Percentiles rank a stretch among this genome's conserved stretches.
These are phyloP conservation scores for Melanogaster broomeanus DNA, from an alignment of 768 basidiomycete species.

Conservation along the genomic window DNA sequence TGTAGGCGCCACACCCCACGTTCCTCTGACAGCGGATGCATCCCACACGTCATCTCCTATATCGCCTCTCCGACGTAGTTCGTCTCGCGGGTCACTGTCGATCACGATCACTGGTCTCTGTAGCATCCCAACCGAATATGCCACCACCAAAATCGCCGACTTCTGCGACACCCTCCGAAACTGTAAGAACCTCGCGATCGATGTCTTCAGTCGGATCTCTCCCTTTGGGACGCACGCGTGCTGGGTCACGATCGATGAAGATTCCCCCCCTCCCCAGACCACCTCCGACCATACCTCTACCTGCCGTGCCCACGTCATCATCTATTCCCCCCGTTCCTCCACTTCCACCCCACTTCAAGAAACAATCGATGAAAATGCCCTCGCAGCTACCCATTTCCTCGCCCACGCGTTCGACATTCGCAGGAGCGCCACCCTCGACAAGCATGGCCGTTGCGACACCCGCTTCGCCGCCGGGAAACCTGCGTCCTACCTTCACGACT, in stretches of 20 bases:
- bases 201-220: conserved; percentile 3
- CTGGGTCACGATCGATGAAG: conserved; percentile 25
- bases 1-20: conserved; percentile 19
- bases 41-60: conserved; percentile 17
- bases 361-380: conserved; percentile 11
- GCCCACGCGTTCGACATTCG: conserved; percentile 7
- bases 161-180: conserved; percentile 4
- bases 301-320: conserved; percentile 23
- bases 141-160: conserved; percentile 8
- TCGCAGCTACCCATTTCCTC: conserved; percentile 4
- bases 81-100: conserved; percentile 4
- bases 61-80: conserved; percentile 1
- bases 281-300: conserved; percentile 30
- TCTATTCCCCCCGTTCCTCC: conserved; percentile 26
- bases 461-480: conserved; percentile 29
- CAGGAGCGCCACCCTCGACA: not conserved
- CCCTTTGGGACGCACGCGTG: conserved; percentile 21
- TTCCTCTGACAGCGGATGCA: conserved; percentile 19
- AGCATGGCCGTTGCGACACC: conserved; percentile 17
- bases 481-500: conserved; percentile 34
- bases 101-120: not conserved
- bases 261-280: conserved; percentile 28
- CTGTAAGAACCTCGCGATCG: conserved; percentile 19
- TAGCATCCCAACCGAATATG: not conserved
- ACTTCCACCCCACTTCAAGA: conserved; percentile 24